Evolutionary conservation across 1,284 basidiomycete genomes (phyloP), one percentile per base, ranked within the genome.

Genomic region (Heterobasidion annosum): DNA sequence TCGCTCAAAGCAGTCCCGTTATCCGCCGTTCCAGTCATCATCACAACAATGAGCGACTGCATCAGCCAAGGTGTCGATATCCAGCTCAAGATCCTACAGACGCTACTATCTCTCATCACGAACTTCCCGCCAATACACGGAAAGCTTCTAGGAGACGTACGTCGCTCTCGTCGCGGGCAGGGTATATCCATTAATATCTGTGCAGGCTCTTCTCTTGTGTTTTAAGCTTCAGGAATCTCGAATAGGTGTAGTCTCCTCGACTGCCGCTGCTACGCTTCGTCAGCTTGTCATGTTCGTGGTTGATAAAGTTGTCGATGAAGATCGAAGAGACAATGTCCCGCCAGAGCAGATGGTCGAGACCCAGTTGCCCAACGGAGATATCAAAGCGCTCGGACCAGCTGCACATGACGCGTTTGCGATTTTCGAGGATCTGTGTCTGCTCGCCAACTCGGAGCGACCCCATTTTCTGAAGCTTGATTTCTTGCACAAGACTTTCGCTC

Each of bases 211-310:
- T 0, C 73, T 97, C 34, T 73, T 98, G 8, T 98, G 94, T 65
- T 98, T 98, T 77, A 92, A 85, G 67, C 73, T 98, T 25, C 95
- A 98, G 69, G 95, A 98, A 60, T 95, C 92, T 6, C 85, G 91
- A 57, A 97, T 97, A 25, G 89, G 91, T 0, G 96, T 98, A 34
- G 96, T 99, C 6, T 96, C 93, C 3, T 97, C 93, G 0, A 99
- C 96, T 1, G 97, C 96, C 0, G 95, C 95, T 0, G 96, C 97
- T 0, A 98, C 95, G 0, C 79, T 99, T 7, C 87, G 96, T 1
- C 96, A 98, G 68, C 79, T 97, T 1, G 92, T 99, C 54, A 98
- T 99, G 94, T 91, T 97, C 61, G 87, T 98, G 12, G 92, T 98
- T 51, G 96, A 99, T 72, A 95, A 97, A 64, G 89, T 98, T 64